These are phyloP conservation scores for Farysia itapuensis DNA, from an alignment of 1,284 basidiomycete species.

Conservation along the genomic window DNA sequence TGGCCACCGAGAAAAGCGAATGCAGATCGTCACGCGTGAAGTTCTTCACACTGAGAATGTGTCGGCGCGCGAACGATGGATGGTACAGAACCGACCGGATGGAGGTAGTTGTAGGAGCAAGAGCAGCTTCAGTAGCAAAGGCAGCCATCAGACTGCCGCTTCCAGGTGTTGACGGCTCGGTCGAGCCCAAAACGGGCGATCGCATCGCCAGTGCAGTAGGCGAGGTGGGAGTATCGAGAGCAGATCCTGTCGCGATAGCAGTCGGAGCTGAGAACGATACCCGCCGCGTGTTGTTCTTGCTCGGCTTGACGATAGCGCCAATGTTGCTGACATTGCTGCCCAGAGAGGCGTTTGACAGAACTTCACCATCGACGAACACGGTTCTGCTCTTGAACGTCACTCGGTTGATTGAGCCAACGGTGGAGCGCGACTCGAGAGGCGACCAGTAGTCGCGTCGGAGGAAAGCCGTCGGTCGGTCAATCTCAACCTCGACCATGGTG, in stretches of 20 bases:
- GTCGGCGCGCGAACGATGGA: conserved; percentile 73
- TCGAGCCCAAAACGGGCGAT: conserved; percentile 46
- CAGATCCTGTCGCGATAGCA: conserved; percentile 7
- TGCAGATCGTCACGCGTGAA: conserved; percentile 88
- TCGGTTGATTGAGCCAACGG: conserved; percentile 81
- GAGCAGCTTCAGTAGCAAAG: conserved; percentile 22
- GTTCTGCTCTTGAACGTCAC: conserved; percentile 91
- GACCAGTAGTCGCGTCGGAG: conserved; percentile 71
- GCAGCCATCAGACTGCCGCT: conserved; percentile 27
- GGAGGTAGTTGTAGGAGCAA: conserved; percentile 11
- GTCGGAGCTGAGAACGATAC: conserved; percentile 34
- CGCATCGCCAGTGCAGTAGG: conserved; percentile 37
- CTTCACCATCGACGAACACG: conserved; percentile 81
- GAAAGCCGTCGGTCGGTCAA: conserved; percentile 76
- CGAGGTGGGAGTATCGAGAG: conserved; percentile 36
- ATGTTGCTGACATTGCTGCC: conserved; percentile 81
- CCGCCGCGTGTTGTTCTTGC: conserved; percentile 29
- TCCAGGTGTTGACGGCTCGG: conserved; percentile 22
- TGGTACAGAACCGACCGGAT: conserved; percentile 41
- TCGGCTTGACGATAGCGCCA: conserved; percentile 56
- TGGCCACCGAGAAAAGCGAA: conserved; percentile 88
- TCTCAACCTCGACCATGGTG: conserved; percentile 77
- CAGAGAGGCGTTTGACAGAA: conserved; percentile 67
- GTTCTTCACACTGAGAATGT: conserved; percentile 93
- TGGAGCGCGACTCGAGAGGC: conserved; percentile 71